Evolutionary conservation across 148 eudicot genomes (phyloP).

Genomic region (Silene conica): DNA sequence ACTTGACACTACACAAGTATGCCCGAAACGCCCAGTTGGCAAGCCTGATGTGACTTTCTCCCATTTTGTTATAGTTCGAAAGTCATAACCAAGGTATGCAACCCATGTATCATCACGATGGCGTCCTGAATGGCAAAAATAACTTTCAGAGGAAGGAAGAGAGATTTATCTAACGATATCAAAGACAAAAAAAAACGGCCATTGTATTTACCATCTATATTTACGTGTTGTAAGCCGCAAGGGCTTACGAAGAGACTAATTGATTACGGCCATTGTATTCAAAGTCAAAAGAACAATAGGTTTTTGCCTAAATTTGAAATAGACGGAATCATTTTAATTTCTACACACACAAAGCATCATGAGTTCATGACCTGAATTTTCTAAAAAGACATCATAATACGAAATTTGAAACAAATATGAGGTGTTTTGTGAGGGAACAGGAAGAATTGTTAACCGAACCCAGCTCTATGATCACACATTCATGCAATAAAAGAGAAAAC

Average conservation of each 20-base stretch:
- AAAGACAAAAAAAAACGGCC: too few species aligned
- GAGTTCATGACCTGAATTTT: too few species aligned
- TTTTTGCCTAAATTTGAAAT: too few species aligned
- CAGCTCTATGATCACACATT: neutral
- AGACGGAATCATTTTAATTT: too few species aligned
- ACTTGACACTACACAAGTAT: constrained; percentile 66
- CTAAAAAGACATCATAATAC: too few species aligned
- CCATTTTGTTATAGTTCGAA: constrained; percentile 51
- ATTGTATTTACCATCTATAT: neutral
- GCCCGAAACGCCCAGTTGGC: constrained; percentile 95
- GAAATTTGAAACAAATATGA: too few species aligned
- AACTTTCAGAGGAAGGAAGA: neutral
- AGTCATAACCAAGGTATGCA: constrained; percentile 57
- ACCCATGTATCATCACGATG: constrained; percentile 99
- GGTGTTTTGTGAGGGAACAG: too few species aligned
- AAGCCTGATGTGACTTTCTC: constrained; percentile 61
- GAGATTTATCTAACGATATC: too few species aligned
- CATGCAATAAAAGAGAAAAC: neutral
- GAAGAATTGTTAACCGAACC: too few species aligned
- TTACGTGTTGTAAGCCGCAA: neutral
- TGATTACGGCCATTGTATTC: neutral
- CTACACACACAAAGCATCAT: too few species aligned
- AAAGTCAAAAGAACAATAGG: neutral
- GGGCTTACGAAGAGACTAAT: neutral
- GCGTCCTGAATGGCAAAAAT: constrained; percentile 52